phyloP scores from a whole-genome alignment of 108 stramenopile genomes.

The Bacterosira constricta region DNA sequence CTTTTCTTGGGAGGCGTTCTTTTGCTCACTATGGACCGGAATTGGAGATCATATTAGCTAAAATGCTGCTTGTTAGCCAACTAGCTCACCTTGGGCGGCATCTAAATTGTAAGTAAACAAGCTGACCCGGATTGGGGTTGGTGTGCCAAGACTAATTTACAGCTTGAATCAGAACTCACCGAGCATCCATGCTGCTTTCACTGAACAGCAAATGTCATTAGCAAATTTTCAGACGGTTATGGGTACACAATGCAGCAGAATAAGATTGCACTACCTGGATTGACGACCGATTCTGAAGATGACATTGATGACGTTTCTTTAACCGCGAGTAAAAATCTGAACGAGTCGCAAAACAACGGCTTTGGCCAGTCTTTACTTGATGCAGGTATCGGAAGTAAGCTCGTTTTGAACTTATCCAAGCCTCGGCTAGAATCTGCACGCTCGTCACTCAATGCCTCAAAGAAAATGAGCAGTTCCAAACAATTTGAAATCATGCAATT shows the following conservation, averaged over 20 bases:
- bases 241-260: constrained; percentile 24
- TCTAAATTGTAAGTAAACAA: constrained; percentile 9
- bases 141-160: too few relatives aligned
- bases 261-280: constrained; percentile 6
- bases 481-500: constrained; percentile 36
- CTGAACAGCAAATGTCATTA: background rate
- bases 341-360: background rate
- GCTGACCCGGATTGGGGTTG: too few relatives aligned
- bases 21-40: constrained; percentile 53
- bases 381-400: constrained; percentile 11
- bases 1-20: constrained; percentile 59
- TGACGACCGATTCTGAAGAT: constrained; percentile 34
- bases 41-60: constrained; percentile 61
- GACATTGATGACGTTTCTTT: background rate
- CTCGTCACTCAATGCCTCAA: background rate
- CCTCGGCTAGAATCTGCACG: background rate
- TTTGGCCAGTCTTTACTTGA: constrained; percentile 31
- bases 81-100: constrained; percentile 51
- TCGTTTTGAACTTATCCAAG: background rate
- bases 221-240: background rate
- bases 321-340: background rate
- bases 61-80: constrained; percentile 62
- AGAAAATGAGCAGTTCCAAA: background rate
- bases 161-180: too few relatives aligned
- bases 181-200: too few relatives aligned